A percentile compares a stretch with the other conserved stretches of the same genome.
These are phyloP conservation scores for Bidens hawaiensis DNA, from an alignment of 140 eudicot genomes.

Conservation along the genomic window DNA sequence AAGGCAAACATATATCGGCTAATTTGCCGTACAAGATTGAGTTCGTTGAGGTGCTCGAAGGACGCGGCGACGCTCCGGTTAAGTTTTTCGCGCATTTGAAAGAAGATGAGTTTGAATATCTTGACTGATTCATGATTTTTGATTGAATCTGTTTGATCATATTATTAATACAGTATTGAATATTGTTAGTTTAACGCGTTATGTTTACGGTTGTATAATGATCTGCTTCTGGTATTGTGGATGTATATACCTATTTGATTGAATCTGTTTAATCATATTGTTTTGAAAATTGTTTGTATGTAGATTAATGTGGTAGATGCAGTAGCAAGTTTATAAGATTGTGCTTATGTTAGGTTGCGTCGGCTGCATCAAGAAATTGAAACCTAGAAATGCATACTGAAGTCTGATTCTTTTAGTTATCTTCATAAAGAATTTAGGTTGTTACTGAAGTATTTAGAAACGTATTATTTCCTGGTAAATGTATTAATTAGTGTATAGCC, in stretches of 20 bases:
- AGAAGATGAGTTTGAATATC: slow-evolving; percentile 72
- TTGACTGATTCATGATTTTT: slow-evolving; percentile 33
- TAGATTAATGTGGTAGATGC: too few species aligned
- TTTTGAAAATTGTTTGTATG: too few species aligned
- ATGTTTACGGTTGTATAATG: slow-evolving; percentile 19
- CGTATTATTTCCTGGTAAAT: too few species aligned
- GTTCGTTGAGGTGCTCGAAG: slow-evolving; percentile 16
- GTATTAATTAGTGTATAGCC: too few species aligned
- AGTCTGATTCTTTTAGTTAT: neutral
- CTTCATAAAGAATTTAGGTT: neutral
- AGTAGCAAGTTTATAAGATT: too few species aligned
- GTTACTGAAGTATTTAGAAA: neutral
- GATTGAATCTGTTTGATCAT: too few species aligned
- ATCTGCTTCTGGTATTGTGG: slow-evolving; percentile 1
- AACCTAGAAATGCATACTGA: neutral
- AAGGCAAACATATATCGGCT: slow-evolving; percentile 56
- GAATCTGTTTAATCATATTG: too few species aligned
- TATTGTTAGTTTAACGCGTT: neutral
- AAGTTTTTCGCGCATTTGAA: slow-evolving; percentile 56
- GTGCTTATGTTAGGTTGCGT: slow-evolving; percentile 1
- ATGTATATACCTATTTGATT: slow-evolving; percentile 29
- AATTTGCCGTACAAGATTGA: slow-evolving; percentile 27
- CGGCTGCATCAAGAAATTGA: slow-evolving; percentile 2
- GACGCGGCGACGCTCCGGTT: slow-evolving; percentile 43
- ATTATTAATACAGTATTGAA: slow-evolving; percentile 1